These are phyloP conservation scores for Akebia trifoliata DNA, from an alignment of 164 flowering plant species.

Conservation along the genomic window DNA sequence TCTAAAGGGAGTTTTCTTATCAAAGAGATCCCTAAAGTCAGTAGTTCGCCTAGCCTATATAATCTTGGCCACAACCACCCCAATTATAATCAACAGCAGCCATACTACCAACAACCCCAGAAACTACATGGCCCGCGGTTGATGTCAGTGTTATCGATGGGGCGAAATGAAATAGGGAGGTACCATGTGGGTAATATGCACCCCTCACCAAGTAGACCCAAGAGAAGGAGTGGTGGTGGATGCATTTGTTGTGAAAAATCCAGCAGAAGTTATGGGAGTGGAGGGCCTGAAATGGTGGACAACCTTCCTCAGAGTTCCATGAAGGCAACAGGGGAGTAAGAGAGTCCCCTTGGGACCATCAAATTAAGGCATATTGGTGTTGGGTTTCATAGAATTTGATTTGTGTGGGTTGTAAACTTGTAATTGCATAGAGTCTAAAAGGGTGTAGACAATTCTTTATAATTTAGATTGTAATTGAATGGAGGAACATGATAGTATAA, in stretches of 20 bases:
- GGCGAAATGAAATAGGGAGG: slow-evolving; percentile 8
- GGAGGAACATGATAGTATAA: too few relatives aligned
- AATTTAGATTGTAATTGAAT: too few relatives aligned
- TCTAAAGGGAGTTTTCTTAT: not conserved
- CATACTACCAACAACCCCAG: not conserved
- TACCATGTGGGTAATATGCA: not conserved
- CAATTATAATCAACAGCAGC: slow-evolving; percentile 1
- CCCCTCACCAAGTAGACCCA: slow-evolving; percentile 1
- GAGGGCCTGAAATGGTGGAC: not conserved
- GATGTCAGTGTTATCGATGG: not conserved
- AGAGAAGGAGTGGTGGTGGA: not conserved
- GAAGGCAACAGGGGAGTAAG: slow-evolving; percentile 1
- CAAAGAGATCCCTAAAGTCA: slow-evolving; percentile 38
- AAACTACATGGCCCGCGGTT: not conserved
- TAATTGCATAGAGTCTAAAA: too few relatives aligned
- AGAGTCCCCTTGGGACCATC: too few relatives aligned
- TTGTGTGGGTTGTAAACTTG: too few relatives aligned
- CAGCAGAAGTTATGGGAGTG: slow-evolving; percentile 6
- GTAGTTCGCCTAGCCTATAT: slow-evolving; percentile 60
- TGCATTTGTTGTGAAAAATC: not conserved
- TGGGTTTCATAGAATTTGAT: too few relatives aligned
- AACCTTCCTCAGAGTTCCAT: slow-evolving; percentile 2
- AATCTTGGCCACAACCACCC: slow-evolving; percentile 14
- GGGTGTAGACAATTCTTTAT: too few relatives aligned
- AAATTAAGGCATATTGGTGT: too few relatives aligned